Base-by-base conservation (phyloP, 257 asterid species). In the Capsicum pubescens region DNA sequence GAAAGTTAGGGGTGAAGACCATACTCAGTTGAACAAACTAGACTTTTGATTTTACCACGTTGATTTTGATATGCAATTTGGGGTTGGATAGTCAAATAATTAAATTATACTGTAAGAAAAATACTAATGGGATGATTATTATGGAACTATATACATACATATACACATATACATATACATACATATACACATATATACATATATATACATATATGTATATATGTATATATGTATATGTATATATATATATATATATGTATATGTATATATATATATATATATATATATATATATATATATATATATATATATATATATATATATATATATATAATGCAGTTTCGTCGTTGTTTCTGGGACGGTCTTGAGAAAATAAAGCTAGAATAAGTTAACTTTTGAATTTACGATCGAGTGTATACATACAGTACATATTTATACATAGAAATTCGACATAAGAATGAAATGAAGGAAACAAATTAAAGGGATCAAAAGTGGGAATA, bases 31-130 rank as follows among this genome's bases (percentile, higher is more conserved):
- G 46, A 50, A 74, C 81, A 74, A 52, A 74, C 19, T 50, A 50
- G 81, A 74, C 81, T 50, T 74, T 12, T 26, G 21, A 74, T 74
- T 50, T 74, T 21, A 74, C 1, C 61, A 74, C 14, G 61, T 74
- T 50, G 13, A 70, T 42, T 59, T 59, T 59, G 9, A 66, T 32
- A 15, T 26, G 46, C 44, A 26, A 64, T 26, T 26, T 26, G 44
- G 9, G 10, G 17, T 64, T 26, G 10, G 17, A 19, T n/a, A 19
- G 19, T 50, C 61, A 50, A 74, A 11, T 50, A 19, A 39, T 39
- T 39, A 39, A 44, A 44, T 44, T 44, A 9, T 3, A 48, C 58
- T 13, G 36, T 50, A 74, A 48, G 6, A 14, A 3, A 6, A 19
- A 3, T 74, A 13, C 7, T 21, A 21, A 12, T 6, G 0, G 44